Percentiles rank a stretch among this genome's conserved stretches.
phyloP scores from a whole-genome alignment of 2,329 filamentous ascomycete genomes.

The Pestalotiopsis sp. region DNA sequence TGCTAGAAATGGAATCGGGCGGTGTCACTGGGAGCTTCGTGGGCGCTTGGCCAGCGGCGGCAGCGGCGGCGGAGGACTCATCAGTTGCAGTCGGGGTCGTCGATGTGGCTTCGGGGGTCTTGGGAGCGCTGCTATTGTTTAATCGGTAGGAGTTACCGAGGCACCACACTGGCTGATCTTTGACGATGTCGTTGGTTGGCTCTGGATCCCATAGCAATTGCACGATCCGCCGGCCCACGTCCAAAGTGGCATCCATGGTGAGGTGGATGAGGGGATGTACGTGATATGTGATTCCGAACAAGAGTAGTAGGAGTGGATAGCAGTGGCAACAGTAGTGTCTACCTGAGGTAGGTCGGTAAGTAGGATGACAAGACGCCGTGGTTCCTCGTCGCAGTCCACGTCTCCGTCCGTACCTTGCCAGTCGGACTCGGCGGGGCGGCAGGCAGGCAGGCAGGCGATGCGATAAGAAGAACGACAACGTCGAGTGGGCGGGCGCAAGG shows the following conservation, averaged over 20 bases:
- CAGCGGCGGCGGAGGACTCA: not conserved
- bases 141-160: slow-evolving; percentile 61
- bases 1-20: slow-evolving; percentile 52
- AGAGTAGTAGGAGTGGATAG: not conserved
- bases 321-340: not conserved
- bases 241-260: slow-evolving; percentile 53
- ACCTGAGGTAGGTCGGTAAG: not conserved
- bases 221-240: slow-evolving; percentile 80
- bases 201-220: slow-evolving; percentile 93
- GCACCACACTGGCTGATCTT: slow-evolving; percentile 80
- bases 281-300: not conserved
- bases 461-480: not conserved
- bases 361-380: not conserved
- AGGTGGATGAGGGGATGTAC: not conserved
- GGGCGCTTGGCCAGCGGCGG: slow-evolving; percentile 16
- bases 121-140: slow-evolving; percentile 24
- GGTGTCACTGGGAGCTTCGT: slow-evolving; percentile 45
- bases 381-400: no score
- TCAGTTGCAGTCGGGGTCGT: not conserved
- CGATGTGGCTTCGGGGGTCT: not conserved
- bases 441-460: not conserved
- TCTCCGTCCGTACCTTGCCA: not conserved
- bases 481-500: not conserved
- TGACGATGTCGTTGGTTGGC: slow-evolving; percentile 74
- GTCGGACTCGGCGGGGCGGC: not conserved